phyloP scores from a whole-genome alignment of 257 asterid genomes.

The Solanum tarapatanum region DNA sequence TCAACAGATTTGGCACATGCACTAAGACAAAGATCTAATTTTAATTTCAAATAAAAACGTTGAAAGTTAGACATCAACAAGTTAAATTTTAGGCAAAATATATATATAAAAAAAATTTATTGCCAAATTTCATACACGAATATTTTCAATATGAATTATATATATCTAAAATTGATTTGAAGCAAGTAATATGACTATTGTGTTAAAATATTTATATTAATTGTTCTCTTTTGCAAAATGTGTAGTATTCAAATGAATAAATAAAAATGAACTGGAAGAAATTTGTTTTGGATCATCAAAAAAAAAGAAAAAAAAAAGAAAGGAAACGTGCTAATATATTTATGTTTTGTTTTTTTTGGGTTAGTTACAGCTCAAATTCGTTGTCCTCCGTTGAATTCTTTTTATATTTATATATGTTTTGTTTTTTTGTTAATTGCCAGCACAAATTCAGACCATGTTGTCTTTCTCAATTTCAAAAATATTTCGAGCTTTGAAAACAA shows the following conservation, averaged over 20 bases:
- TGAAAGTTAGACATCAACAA: background rate
- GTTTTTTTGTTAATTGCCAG: background rate
- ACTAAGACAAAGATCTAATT: background rate
- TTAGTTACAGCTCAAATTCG: background rate
- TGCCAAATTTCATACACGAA: background rate
- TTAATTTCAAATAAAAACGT: background rate
- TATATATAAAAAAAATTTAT: background rate
- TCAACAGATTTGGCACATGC: background rate
- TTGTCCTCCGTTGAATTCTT: background rate
- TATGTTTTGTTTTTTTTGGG: background rate
- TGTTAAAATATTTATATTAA: background rate
- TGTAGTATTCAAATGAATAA: no score
- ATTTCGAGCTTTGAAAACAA: background rate
- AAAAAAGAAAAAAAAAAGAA: no score
- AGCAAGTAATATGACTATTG: background rate
- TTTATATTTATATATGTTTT: no score
- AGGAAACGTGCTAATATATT: background rate
- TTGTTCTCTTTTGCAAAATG: background rate
- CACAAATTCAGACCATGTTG: background rate
- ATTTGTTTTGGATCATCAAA: background rate
- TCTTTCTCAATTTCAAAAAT: background rate
- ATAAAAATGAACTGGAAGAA: no score
- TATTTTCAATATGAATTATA: background rate
- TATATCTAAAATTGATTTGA: background rate
- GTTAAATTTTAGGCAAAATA: background rate